Base-by-base conservation (phyloP, 768 basidiomycete genomes). In the Clavulina sp. region DNA sequence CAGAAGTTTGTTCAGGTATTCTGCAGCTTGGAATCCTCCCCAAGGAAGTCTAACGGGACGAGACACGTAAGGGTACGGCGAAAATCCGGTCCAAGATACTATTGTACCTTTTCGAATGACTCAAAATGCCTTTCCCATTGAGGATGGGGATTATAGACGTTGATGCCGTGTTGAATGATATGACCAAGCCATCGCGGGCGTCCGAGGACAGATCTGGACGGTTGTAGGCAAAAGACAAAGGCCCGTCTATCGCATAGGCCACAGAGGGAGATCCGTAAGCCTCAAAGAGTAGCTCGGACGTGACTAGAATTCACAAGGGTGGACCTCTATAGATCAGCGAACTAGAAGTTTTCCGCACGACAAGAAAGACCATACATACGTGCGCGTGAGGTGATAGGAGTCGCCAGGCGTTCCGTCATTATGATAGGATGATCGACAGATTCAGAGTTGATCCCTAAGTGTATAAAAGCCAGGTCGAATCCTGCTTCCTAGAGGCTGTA, bases 231-330 rank as follows among this genome's bases (percentile, higher is more conserved):
- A 95, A 92, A 3, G 92, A 89, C 77, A 95, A 87, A 54, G 89
- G 67, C 7, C 83, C 80, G 61, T 99, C 95, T 52, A 95, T 70
- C 50, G 84, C 86, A 66, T 85, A 97, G 3, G 84, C 71, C 44
- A 96, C 70, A 4, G 81, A 78, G 1, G 93, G 92, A 3, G 81
- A 87, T 3, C 73, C 72, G 62, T 97, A 99, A 41, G 79, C 73
- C 66, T 99, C 95, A 61, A 99, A 99, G 66, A 99, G 77, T 29
- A 99, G 78, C 61, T 99, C 95, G 0, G 91, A 91, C 5, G 91
- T 93, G 51, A 95, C 88, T 92, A 60, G 41, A n/a, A n/a, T n/a
- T n/a, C n/a, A n/a, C n/a, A 41, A 49, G 23, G 36, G 23, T 41
- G 44, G 52, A 32, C 13, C 28, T 41, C 23, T 49, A 18, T 24